Evolutionary conservation across 768 basidiomycete species (phyloP).

Genomic region (Austroboletus festivus): DNA sequence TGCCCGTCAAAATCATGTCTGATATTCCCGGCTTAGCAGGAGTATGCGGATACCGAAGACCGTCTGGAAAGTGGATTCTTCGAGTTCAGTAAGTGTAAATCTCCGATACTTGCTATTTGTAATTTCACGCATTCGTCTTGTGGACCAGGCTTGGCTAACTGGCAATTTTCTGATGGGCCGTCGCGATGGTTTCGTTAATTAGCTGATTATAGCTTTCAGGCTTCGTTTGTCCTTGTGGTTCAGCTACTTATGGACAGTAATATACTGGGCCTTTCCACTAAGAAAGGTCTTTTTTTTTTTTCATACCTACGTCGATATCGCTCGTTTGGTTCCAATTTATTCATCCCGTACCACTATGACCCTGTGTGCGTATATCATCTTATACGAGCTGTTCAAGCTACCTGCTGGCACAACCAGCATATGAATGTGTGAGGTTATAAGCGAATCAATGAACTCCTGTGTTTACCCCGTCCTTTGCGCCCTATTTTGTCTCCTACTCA

Average conservation of each 20-base stretch:
- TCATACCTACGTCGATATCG: conserved; percentile 1
- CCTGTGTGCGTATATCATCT: background rate
- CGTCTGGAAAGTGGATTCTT: background rate
- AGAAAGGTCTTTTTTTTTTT: background rate
- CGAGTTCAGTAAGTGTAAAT: background rate
- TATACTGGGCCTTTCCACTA: background rate
- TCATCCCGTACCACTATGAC: background rate
- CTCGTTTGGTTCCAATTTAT: background rate
- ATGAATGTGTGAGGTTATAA: background rate
- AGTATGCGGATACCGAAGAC: background rate
- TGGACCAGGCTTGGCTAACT: background rate
- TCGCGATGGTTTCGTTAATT: background rate
- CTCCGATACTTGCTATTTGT: background rate
- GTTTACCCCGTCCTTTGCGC: background rate
- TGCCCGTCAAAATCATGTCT: conserved; percentile 1
- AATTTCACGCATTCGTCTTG: background rate
- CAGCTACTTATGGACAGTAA: background rate
- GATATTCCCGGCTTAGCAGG: background rate
- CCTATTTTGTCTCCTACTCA: background rate
- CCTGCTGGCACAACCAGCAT: background rate
- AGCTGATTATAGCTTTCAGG: background rate
- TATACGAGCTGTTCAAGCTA: background rate
- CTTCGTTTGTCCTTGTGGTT: background rate
- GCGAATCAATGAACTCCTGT: background rate
- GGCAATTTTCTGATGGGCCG: background rate